phyloP scores from a whole-genome alignment of 2,329 filamentous ascomycete genomes.

The Aspergillus sp. region DNA sequence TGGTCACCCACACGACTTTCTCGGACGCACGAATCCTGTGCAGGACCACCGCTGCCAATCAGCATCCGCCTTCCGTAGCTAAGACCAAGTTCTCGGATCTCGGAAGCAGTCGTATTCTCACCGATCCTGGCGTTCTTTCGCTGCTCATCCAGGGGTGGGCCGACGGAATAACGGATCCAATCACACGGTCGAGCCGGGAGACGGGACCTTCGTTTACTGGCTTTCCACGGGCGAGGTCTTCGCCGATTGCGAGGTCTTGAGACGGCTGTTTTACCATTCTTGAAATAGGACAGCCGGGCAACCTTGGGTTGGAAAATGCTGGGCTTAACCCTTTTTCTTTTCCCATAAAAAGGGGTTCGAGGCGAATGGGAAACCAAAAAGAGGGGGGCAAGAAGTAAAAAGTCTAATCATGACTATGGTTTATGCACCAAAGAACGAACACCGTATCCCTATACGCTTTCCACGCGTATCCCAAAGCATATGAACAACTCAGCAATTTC shows the following conservation, averaged over 20 bases:
- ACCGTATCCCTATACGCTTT: background rate
- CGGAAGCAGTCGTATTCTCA: slow-evolving; percentile 9
- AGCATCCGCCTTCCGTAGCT: slow-evolving; percentile 8
- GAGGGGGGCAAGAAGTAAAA: background rate
- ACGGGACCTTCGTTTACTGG: background rate
- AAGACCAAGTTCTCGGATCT: slow-evolving; percentile 13
- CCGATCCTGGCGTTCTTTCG: slow-evolving; percentile 5
- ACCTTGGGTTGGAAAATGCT: background rate
- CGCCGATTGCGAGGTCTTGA: background rate
- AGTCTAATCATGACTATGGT: background rate
- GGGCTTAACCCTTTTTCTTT: background rate
- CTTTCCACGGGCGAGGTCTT: background rate
- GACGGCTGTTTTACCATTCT: slow-evolving; percentile 8
- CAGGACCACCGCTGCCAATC: slow-evolving; percentile 1
- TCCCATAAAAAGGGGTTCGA: slow-evolving; percentile 2
- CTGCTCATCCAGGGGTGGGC: slow-evolving; percentile 5
- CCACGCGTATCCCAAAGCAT: background rate
- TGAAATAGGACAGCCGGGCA: background rate
- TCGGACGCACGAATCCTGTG: slow-evolving; percentile 1
- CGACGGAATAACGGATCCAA: slow-evolving; percentile 4
- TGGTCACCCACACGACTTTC: slow-evolving; percentile 1
- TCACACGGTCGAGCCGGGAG: background rate
- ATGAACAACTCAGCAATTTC: background rate
- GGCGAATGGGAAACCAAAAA: background rate
- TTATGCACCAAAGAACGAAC: background rate